Percentiles rank a stretch among this genome's conserved stretches.
Conservation (phyloP, 1,284 basidiomycete species). For the Apiotrichum brassicae region DNA sequence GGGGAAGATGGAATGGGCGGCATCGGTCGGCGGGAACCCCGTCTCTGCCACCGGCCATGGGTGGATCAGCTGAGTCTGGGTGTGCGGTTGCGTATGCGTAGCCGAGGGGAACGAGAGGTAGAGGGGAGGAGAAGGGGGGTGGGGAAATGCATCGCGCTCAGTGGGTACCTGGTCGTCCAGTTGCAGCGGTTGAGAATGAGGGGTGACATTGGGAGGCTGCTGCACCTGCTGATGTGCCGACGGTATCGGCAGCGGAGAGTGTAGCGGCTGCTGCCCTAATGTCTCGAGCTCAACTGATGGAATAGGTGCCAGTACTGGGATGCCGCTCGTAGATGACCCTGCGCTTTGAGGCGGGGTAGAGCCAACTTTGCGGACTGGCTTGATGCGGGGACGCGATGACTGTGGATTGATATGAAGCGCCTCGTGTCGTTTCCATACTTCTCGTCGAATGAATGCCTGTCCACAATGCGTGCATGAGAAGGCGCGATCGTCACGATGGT, state of each 20-base stretch:
- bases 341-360: background rate
- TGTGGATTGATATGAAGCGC: slow-evolving; percentile 11
- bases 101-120: background rate
- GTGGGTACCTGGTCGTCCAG: background rate
- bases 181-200: background rate
- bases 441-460: slow-evolving; percentile 8
- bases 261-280: background rate
- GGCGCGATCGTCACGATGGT: slow-evolving; percentile 6
- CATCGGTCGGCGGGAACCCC: background rate
- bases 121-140: background rate
- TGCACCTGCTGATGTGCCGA: too few relatives aligned
- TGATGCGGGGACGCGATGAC: slow-evolving; percentile 9
- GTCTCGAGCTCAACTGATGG: background rate
- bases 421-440: slow-evolving; percentile 13
- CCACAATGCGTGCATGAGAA: slow-evolving; percentile 12
- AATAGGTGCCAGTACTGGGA: too few relatives aligned
- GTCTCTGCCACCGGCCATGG: background rate
- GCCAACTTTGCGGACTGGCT: slow-evolving; percentile 6
- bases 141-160: background rate
- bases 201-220: background rate
- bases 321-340: too few relatives aligned
- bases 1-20: background rate
- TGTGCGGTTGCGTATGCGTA: background rate
- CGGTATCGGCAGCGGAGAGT: too few relatives aligned
- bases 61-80: background rate